phyloP scores from a whole-genome alignment of 2,329 filamentous ascomycete species.

The Teratosphaeriaceae sp. region DNA sequence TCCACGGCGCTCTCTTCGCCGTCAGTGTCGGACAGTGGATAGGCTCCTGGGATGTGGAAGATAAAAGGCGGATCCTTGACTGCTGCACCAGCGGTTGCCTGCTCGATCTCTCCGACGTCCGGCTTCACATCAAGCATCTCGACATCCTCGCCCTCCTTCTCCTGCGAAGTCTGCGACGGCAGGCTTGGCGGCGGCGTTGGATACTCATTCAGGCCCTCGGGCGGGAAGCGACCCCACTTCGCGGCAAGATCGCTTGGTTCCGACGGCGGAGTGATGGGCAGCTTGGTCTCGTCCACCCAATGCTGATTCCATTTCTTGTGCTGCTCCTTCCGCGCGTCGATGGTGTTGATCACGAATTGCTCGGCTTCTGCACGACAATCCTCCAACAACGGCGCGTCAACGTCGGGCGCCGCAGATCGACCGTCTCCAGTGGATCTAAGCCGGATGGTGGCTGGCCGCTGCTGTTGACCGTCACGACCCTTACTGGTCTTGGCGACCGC shows the following conservation, averaged over 20 bases:
- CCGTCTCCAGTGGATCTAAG: conserved; percentile 55
- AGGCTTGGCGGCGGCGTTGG: conserved; percentile 43
- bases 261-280: conserved; percentile 72
- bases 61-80: conserved; percentile 19
- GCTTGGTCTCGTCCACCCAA: conserved; percentile 80
- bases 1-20: conserved; percentile 8
- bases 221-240: conserved; percentile 23
- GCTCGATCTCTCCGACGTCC: conserved; percentile 4
- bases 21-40: conserved; percentile 8
- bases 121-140: conserved; percentile 27
- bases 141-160: conserved; percentile 33
- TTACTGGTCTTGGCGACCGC: conserved; percentile 38
- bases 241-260: conserved; percentile 38
- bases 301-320: conserved; percentile 89
- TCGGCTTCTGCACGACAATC: conserved; percentile 77
- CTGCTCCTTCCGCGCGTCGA: conserved; percentile 80
- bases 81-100: conserved; percentile 14
- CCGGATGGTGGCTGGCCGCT: conserved; percentile 53
- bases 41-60: conserved; percentile 17
- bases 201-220: conserved; percentile 24
- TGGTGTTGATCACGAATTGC: conserved; percentile 70
- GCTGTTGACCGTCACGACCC: conserved; percentile 50
- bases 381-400: conserved; percentile 69
- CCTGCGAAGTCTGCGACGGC: conserved; percentile 33
- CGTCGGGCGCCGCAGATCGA: conserved; percentile 55